Percentiles rank a stretch among this genome's conserved stretches.
Conservation (phyloP, 129 eudicot species). For the Solidago caesia region DNA sequence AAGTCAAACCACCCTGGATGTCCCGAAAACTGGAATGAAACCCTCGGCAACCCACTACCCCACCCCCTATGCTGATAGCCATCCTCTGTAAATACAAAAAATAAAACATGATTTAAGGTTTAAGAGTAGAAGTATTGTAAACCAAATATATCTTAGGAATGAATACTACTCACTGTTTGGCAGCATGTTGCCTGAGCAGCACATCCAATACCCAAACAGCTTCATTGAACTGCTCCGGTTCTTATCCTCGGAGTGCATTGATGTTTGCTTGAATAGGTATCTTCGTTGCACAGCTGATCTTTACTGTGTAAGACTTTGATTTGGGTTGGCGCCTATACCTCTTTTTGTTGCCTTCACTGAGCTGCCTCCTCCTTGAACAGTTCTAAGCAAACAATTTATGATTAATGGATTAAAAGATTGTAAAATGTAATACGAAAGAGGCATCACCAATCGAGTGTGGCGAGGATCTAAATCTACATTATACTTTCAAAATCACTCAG, state of each 20-base stretch:
- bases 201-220: not conserved
- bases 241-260: not conserved
- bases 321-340: not conserved
- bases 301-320: not conserved
- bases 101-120: not conserved
- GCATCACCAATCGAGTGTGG: too few species aligned
- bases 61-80: conserved; percentile 74
- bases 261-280: not conserved
- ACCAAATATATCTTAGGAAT: not conserved
- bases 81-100: conserved; percentile 52
- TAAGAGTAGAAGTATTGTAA: not conserved
- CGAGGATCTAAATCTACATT: too few species aligned
- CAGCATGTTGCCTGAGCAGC: not conserved
- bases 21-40: conserved; percentile 86
- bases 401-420: not conserved
- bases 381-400: not conserved
- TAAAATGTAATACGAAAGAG: too few species aligned
- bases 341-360: not conserved
- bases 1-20: too few species aligned
- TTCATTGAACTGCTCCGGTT: not conserved
- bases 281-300: not conserved
- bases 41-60: conserved; percentile 73
- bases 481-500: too few species aligned
- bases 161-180: conserved; percentile 10
- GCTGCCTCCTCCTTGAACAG: not conserved